phyloP scores from a whole-genome alignment of 768 basidiomycete genomes.

The Brasilioporus rufonigricans region DNA sequence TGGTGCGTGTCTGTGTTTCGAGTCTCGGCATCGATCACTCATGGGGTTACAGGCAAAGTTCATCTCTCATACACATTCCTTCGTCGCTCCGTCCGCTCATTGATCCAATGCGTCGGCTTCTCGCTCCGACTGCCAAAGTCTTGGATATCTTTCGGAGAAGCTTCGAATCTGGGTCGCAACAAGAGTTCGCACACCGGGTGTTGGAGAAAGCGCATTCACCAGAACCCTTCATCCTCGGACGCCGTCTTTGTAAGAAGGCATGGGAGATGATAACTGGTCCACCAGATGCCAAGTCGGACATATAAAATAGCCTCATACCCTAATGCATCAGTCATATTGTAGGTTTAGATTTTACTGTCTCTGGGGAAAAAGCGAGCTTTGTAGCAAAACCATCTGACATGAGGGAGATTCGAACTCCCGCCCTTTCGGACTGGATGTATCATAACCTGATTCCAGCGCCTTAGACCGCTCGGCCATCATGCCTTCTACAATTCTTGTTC shows the following conservation, averaged over 20 bases:
- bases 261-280: slow-evolving; percentile 38
- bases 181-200: slow-evolving; percentile 52
- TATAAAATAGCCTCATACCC: slow-evolving; percentile 27
- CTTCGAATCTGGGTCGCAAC: slow-evolving; percentile 55
- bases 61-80: slow-evolving; percentile 58
- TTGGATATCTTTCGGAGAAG: slow-evolving; percentile 53
- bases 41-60: slow-evolving; percentile 39
- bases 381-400: slow-evolving; percentile 22
- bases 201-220: slow-evolving; percentile 64
- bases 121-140: slow-evolving; percentile 54
- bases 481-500: slow-evolving; percentile 3
- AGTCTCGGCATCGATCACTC: neutral
- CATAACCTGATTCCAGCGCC: slow-evolving; percentile 55
- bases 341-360: slow-evolving; percentile 3
- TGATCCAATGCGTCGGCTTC: slow-evolving; percentile 50
- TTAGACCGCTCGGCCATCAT: slow-evolving; percentile 60
- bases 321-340: slow-evolving; percentile 9
- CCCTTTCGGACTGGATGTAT: slow-evolving; percentile 34
- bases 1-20: slow-evolving; percentile 36
- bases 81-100: slow-evolving; percentile 53
- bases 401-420: slow-evolving; percentile 36
- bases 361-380: neutral
- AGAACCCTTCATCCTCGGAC: slow-evolving; percentile 51
- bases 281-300: slow-evolving; percentile 26
- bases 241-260: slow-evolving; percentile 38